phyloP scores from a whole-genome alignment of 495 filamentous ascomycete species.

The Aspergillus cavernicola region DNA sequence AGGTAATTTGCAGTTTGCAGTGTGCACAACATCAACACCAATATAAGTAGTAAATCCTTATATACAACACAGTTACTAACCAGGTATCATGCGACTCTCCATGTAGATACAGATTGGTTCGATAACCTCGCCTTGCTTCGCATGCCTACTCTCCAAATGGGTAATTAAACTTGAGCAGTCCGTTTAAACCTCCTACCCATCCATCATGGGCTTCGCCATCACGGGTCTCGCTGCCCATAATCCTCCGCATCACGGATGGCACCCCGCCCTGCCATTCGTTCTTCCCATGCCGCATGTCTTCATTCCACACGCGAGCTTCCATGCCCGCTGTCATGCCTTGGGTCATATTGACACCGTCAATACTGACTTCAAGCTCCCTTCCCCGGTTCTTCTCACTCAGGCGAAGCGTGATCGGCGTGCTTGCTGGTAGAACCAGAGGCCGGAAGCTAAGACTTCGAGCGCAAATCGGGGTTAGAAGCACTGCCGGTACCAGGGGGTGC shows the following conservation, averaged over 20 bases:
- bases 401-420: slow-evolving; percentile 76
- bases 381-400: slow-evolving; percentile 80
- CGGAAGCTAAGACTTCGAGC: slow-evolving; percentile 88
- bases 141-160: slow-evolving; percentile 75
- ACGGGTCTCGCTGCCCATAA: slow-evolving; percentile 54
- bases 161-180: slow-evolving; percentile 94
- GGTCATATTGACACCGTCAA: slow-evolving; percentile 75
- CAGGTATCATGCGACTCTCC: no score
- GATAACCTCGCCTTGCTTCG: no score
- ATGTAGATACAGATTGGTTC: no score
- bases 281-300: slow-evolving; percentile 63
- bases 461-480: slow-evolving; percentile 91
- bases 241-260: slow-evolving; percentile 53
- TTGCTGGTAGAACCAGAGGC: slow-evolving; percentile 81
- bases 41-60: no score
- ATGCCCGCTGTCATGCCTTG: slow-evolving; percentile 71
- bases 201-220: slow-evolving; percentile 70
- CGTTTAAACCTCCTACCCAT: slow-evolving; percentile 96
- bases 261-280: slow-evolving; percentile 61
- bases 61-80: no score
- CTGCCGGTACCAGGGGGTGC: slow-evolving; percentile 81
- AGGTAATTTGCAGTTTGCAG: no score
- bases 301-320: slow-evolving; percentile 84
- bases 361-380: slow-evolving; percentile 79
- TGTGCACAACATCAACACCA: background rate